phyloP scores from a whole-genome alignment of 306 rosid genomes.

The Medicago arabica region DNA sequence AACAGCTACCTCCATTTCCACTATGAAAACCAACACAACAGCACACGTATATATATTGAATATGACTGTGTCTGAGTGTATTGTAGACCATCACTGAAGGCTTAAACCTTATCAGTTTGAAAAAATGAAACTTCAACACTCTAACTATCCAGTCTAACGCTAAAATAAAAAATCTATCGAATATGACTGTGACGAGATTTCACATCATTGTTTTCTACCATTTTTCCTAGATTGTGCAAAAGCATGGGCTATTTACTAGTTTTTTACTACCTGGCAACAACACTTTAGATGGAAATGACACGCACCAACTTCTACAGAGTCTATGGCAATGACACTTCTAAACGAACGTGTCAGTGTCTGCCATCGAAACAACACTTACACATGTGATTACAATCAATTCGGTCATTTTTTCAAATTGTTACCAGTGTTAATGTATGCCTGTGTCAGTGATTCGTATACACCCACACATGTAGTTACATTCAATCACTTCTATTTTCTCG shows the following conservation, averaged over 20 bases:
- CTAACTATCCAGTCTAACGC: not conserved
- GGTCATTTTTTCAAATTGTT: too few species aligned
- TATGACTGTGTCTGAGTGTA: not conserved
- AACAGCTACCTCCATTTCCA: slow-evolving; percentile 8
- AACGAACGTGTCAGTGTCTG: too few species aligned
- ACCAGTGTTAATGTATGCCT: too few species aligned
- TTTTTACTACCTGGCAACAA: not conserved
- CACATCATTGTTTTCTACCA: not conserved
- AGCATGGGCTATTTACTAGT: not conserved
- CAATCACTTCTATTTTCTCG: not conserved
- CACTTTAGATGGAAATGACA: not conserved
- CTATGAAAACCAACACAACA: slow-evolving; percentile 19
- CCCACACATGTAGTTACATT: not conserved
- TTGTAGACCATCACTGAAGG: slow-evolving; percentile 1
- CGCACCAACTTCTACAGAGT: too few species aligned
- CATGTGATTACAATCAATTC: too few species aligned
- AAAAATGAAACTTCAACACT: slow-evolving; percentile 27
- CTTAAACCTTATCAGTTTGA: slow-evolving; percentile 17
- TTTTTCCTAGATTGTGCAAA: not conserved
- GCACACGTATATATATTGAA: not conserved
- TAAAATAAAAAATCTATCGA: slow-evolving; percentile 6
- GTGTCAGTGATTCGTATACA: not conserved
- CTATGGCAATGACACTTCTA: too few species aligned
- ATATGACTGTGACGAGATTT: not conserved
- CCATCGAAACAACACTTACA: too few species aligned